Percentiles rank a stretch among this genome's conserved stretches.
These are phyloP conservation scores for Pharnaceum exiguum DNA, from an alignment of 148 eudicot species.

Conservation along the genomic window DNA sequence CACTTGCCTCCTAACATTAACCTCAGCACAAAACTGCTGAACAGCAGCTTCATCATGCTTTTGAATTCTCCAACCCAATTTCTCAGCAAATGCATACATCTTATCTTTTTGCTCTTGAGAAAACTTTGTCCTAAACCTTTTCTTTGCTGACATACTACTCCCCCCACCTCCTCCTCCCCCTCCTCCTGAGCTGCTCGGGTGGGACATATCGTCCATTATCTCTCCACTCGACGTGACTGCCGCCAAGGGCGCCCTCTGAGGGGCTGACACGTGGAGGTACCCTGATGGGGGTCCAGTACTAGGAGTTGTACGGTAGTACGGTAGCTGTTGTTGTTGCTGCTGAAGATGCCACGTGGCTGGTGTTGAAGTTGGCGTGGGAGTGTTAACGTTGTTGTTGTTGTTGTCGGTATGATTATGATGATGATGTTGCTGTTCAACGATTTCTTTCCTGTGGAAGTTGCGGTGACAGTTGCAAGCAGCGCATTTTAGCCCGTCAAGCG, in stretches of 20 bases:
- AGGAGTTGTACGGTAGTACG: constrained; percentile 35
- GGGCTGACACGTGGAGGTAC: constrained; percentile 35
- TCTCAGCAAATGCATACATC: constrained; percentile 50
- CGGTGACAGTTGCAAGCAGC: constrained; percentile 79
- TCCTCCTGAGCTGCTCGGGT: constrained; percentile 50
- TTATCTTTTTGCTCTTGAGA: constrained; percentile 46
- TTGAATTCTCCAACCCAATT: constrained; percentile 50
- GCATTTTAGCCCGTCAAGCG: constrained; percentile 56
- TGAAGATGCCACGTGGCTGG: neutral
- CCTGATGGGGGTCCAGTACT: constrained; percentile 13
- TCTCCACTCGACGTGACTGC: constrained; percentile 36
- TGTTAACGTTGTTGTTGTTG: too few species aligned
- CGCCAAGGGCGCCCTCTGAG: constrained; percentile 22
- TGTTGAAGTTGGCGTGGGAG: neutral
- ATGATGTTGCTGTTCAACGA: too few species aligned
- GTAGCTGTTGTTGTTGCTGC: neutral
- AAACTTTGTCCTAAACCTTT: constrained; percentile 40
- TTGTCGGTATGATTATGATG: too few species aligned
- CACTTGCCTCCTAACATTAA: constrained; percentile 39
- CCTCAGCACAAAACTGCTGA: constrained; percentile 40
- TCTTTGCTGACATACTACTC: constrained; percentile 12
- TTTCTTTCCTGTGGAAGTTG: constrained; percentile 66
- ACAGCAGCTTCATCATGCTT: constrained; percentile 47
- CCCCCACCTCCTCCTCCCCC: constrained; percentile 21
- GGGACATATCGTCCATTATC: constrained; percentile 39